A percentile compares a stretch with the other conserved stretches of the same genome.
Evolutionary conservation across 1,139 yeast genomes (phyloP).

Genomic region (Diutina catenulata): DNA sequence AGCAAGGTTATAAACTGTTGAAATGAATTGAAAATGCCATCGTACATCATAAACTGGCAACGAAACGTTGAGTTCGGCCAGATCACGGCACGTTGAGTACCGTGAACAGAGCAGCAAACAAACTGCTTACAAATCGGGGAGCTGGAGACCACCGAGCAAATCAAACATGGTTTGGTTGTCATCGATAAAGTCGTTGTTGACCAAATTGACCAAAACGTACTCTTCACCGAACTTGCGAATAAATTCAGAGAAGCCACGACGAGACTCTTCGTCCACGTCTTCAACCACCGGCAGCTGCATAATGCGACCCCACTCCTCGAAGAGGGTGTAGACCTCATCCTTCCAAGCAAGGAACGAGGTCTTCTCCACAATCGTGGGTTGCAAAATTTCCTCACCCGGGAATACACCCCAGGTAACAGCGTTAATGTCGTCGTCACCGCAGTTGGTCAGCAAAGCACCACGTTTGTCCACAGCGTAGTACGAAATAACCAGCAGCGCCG

Average conservation of each 20-base stretch:
- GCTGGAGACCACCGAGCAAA: slow-evolving; percentile 9
- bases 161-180: slow-evolving; percentile 37
- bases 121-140: background rate
- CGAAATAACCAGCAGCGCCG: slow-evolving; percentile 38
- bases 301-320: slow-evolving; percentile 68
- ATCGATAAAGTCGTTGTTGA: slow-evolving; percentile 71
- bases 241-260: slow-evolving; percentile 21
- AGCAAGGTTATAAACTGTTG: slow-evolving; percentile 4
- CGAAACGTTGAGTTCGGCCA: background rate
- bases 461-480: slow-evolving; percentile 65
- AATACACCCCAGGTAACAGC: slow-evolving; percentile 98
- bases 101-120: too few relatives aligned
- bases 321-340: slow-evolving; percentile 81
- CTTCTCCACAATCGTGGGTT: slow-evolving; percentile 88
- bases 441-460: slow-evolving; percentile 53
- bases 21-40: slow-evolving; percentile 5
- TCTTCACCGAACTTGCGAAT: slow-evolving; percentile 41
- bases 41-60: background rate
- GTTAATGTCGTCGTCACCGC: slow-evolving; percentile 68
- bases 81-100: background rate
- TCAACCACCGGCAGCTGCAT: slow-evolving; percentile 28
- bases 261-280: slow-evolving; percentile 10
- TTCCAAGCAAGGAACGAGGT: slow-evolving; percentile 91
- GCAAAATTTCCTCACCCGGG: slow-evolving; percentile 85
- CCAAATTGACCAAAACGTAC: slow-evolving; percentile 76